Base-by-base conservation (phyloP, 1,284 basidiomycete species). In the Sanghuangporus weigelae region DNA sequence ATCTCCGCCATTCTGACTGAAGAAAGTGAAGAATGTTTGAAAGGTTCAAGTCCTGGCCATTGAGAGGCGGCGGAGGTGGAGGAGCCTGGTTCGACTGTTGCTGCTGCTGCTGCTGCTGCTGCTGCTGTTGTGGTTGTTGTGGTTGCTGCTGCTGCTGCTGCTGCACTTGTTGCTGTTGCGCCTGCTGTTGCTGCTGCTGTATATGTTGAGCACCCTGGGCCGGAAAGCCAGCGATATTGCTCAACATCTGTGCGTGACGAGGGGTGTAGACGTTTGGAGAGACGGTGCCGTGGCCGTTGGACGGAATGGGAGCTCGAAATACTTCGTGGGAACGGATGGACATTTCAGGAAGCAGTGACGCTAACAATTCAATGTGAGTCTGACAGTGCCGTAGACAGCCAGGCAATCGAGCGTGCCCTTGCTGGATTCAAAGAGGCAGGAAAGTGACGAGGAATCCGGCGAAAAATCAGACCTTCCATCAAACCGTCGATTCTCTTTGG, bases 1-100 rank as follows among this genome's bases (percentile, higher is more conserved):
- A 96, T 66, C 94, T 84, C 67, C 97, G 83, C 94, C 96, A 98
- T 82, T 99, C 97, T 59, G 93, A 94, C 78, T 99, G 97, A 56
- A 99, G 83, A 76, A 95, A 98, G 78, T 99, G 96, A 65, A 99
- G 83, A 63, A 98, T 95, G 72, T 89, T 93, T 8, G 96, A 95
- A 64, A 99, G 87, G 50, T 92, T 96, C 76, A 92, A 93, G 76
- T 95, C 92, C 73, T 92, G 88, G 68, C 89, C 89, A 72, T 88
- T 91, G 75, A 88, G 86, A 35, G 86, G 90, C 50, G 88, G 86
- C 12, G 84, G 88, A 7, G 85, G 85, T 12, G 87, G 90, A 62
- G 89, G 86, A 68, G 80, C 77, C 70, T 81, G 82, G 31, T 71
- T 73, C 70, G 85, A 85, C 68, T 84, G 84, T 65, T 78, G 78